Conservation (phyloP, 1,284 basidiomycete genomes). For the Neonothopanus nambi region DNA sequence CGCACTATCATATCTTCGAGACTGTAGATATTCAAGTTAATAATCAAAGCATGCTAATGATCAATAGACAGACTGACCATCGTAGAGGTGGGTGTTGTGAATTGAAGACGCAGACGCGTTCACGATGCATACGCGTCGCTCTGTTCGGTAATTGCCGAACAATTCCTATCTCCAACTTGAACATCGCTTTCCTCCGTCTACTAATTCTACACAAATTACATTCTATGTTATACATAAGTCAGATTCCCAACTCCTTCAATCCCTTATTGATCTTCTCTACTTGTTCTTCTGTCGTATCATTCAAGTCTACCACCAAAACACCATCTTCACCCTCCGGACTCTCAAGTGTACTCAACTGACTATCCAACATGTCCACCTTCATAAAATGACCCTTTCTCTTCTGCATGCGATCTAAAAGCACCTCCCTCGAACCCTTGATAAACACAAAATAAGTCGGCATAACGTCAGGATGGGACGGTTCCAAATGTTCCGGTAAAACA, state of each 20-base stretch:
- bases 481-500: conserved; percentile 26
- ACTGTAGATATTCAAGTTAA: conserved; percentile 42
- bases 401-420: conserved; percentile 72
- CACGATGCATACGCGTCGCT: conserved; percentile 38
- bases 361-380: conserved; percentile 86
- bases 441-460: conserved; percentile 82
- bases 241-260: conserved; percentile 24
- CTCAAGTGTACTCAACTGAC: conserved; percentile 82
- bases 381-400: conserved; percentile 84
- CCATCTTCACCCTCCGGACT: conserved; percentile 70
- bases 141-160: conserved; percentile 37
- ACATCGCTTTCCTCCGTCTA: no score
- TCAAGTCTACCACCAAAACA: conserved; percentile 67
- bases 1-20: conserved; percentile 89
- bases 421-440: conserved; percentile 67
- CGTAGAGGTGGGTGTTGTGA: conserved; percentile 18
- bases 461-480: conserved; percentile 23
- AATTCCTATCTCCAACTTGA: neutral
- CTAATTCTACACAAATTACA: neutral
- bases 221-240: neutral
- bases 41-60: neutral
- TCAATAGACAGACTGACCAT: conserved; percentile 30
- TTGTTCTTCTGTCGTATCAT: conserved; percentile 60
- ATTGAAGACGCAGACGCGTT: conserved; percentile 13
- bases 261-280: conserved; percentile 40